Base-by-base conservation (phyloP, 305 asterid species). In the Solanum hybrid region DNA sequence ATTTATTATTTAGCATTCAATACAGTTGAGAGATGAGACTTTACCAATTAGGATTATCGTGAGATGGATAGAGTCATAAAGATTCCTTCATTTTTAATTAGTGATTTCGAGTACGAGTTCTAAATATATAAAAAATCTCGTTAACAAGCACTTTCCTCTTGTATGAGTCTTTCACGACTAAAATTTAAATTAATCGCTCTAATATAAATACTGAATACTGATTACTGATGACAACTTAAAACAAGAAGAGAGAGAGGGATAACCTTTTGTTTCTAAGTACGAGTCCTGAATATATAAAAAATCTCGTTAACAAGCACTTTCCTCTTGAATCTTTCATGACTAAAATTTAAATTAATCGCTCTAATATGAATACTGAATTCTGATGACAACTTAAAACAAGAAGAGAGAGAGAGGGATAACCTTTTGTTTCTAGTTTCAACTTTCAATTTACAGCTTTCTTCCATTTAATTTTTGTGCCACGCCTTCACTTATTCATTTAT, bases 1-100 rank as follows among this genome's bases (percentile, higher is more conserved):
- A 94, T 94, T 95, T 89, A 94, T 89, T 92, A 79, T 86, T 5
- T 89, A 22, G 39, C 75, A 37, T 69, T 24, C n/a, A 83, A 80
- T 46, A 73, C 88, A 22, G 90, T 90, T 78, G 89, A 87, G 64
- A 36, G 36, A 73, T 73, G 13, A 18, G 24, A 8, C 22, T 16
- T 31, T 31, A 75, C 11, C 24, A 0, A 74, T 28, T 0, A 28
- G 5, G 5, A 6, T 5, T 13, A 3, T 13, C 3, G 22, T 13
- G 2, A 3, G 37, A 29, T 14, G 6, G 5, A 31, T 31, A 57
- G 8, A 57, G 1, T 57, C 67, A 0, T 57, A 75, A 5, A 14
- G 3, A 75, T 75, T 0, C 0, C 0, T 28, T 0, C 2, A 73
- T 28, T 28, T 3, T 73, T 73, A 12, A 73, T 73, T 0, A 73